Conservation (phyloP, 129 eudicot species). For the Sambucus nigra region DNA sequence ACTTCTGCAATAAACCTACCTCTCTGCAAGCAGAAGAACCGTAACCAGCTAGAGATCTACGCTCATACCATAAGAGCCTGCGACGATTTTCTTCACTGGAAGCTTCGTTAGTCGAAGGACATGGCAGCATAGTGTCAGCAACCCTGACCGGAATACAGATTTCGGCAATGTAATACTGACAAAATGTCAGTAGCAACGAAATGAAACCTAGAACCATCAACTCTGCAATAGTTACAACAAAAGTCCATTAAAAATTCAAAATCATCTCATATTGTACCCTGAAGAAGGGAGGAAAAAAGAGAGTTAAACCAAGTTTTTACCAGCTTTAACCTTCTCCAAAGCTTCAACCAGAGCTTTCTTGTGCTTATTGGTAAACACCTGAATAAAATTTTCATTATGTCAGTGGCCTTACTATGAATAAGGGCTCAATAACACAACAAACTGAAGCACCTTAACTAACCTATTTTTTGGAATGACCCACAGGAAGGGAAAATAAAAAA, state of each 20-base stretch:
- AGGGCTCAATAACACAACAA: not conserved
- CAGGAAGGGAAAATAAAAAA: no score
- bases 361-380: slow-evolving; percentile 53
- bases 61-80: slow-evolving; percentile 34
- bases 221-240: slow-evolving; percentile 36
- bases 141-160: slow-evolving; percentile 54
- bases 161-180: slow-evolving; percentile 56
- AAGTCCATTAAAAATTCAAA: not conserved
- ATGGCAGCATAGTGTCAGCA: slow-evolving; percentile 79
- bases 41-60: slow-evolving; percentile 25
- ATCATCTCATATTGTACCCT: not conserved
- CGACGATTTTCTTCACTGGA: slow-evolving; percentile 19
- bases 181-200: slow-evolving; percentile 62
- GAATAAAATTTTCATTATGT: slow-evolving; percentile 4
- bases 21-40: slow-evolving; percentile 18
- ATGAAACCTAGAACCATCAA: slow-evolving; percentile 91
- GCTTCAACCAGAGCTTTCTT: slow-evolving; percentile 82
- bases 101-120: slow-evolving; percentile 21
- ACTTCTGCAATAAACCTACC: slow-evolving; percentile 30
- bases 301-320: slow-evolving; percentile 19
- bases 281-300: not conserved
- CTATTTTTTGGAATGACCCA: no score
- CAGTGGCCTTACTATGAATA: not conserved
- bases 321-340: slow-evolving; percentile 80
- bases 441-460: no score